Base-by-base conservation (phyloP, 768 basidiomycete species). In the Punctularia strigosozonata region DNA sequence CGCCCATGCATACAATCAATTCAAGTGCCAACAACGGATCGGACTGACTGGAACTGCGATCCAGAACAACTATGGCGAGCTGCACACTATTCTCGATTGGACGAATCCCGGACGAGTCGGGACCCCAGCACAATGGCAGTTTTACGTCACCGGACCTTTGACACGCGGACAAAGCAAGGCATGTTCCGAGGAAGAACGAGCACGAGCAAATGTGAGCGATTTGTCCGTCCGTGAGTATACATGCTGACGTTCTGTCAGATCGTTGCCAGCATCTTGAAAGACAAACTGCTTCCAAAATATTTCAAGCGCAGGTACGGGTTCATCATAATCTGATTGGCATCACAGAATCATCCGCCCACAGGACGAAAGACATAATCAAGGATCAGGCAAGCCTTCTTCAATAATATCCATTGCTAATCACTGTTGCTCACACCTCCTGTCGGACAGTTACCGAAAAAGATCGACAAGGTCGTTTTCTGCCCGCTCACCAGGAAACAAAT, bases 71-170 rank as follows among this genome's bases (percentile, higher is more conserved):
- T 91, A 92, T 52, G 70, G 74, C 31, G 94, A 98, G 55, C 64
- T 97, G 48, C 92, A 89, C 84, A 85, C 87, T 1, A 77, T 99
- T 24, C 60, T 97, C 23, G 77, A 94, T 52, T 97, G 89, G 84
- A 81, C 82, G n/a, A 83, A 80, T 43, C 89, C 90, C 0, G 85
- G 80, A 0, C 62, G 64, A 19, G 56, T 94, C 6, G 94, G 92
- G 0, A 77, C 74, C 0, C 52, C 61, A 20, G 67, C 66, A 23
- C 77, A 97, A 45, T 98, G 91, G 90, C 71, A 77, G 31, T 66
- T 68, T 4, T 80, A 69, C 45, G 71, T 95, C 3, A 69, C 72
- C 14, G 66, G 69, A 31, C 88, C 86, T 0, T 57, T 90, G 46
- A 74, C 66, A 10, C 47, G 57, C 0, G 85, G 84, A 0, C 88